Evolutionary conservation across 2,329 filamentous ascomycete genomes (phyloP).

Genomic region (Emericellopsis cladophorae): DNA sequence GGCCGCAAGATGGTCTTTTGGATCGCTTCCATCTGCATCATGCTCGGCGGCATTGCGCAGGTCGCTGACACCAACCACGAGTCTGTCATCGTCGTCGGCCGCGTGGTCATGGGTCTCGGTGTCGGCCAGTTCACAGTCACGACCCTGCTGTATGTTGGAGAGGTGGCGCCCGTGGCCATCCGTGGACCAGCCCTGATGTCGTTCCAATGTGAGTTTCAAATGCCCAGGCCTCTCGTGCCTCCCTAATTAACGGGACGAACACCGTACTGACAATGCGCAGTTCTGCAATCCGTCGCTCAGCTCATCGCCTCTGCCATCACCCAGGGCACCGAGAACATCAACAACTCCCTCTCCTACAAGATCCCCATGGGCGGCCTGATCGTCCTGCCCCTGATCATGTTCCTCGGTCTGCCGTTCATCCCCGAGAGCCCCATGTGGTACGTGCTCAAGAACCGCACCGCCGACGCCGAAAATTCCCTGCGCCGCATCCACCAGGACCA

Average conservation of each 20-base stretch:
- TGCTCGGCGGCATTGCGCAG: conserved; percentile 9
- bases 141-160: conserved; percentile 10
- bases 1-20: conserved; percentile 21
- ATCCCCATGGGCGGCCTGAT: conserved; percentile 14
- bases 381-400: conserved; percentile 11
- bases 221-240: no score
- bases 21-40: conserved; percentile 17
- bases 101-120: conserved; percentile 9
- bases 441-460: conserved; percentile 11
- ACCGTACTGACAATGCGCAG: conserved; percentile 1
- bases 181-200: conserved; percentile 16
- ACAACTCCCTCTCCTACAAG: conserved; percentile 11
- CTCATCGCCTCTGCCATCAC: conserved; percentile 14
- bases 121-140: conserved; percentile 11
- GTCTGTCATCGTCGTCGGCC: conserved; percentile 8
- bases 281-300: conserved; percentile 17
- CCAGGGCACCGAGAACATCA: conserved; percentile 12
- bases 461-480: conserved; percentile 17
- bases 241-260: neutral
- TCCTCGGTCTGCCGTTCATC: conserved; percentile 10
- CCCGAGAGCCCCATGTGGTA: conserved; percentile 18
- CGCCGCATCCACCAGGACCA: conserved; percentile 18
- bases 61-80: conserved; percentile 8
- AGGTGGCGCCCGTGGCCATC: conserved; percentile 13
- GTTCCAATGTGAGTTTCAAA: conserved; percentile 11